phyloP scores from a whole-genome alignment of 2,329 filamentous ascomycete species.

The Cercospora sp. region DNA sequence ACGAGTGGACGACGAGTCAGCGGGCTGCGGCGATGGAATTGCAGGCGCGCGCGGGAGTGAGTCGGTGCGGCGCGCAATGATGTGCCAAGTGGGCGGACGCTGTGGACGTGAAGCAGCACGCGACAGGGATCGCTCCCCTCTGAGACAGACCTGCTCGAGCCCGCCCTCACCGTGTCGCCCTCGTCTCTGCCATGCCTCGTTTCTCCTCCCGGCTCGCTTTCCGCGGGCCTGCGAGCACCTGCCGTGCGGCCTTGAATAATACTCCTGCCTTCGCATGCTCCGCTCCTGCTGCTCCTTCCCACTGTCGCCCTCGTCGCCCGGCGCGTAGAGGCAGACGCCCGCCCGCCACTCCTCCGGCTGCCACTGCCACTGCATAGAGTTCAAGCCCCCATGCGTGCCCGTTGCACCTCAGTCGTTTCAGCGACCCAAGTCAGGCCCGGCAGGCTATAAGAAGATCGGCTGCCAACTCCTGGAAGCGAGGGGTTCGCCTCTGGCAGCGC shows the following conservation, averaged over 20 bases:
- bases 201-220: neutral
- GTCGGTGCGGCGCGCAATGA: neutral
- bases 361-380: neutral
- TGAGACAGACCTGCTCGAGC: neutral
- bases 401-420: slow-evolving; percentile 11
- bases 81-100: neutral
- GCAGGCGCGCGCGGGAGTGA: neutral
- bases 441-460: neutral
- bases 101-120: neutral
- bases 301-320: neutral
- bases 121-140: neutral
- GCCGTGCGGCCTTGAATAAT: neutral
- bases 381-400: slow-evolving; percentile 13
- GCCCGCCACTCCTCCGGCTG: neutral
- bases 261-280: neutral
- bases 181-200: neutral
- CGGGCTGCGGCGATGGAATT: neutral
- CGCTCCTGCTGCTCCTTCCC: neutral
- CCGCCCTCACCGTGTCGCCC: neutral
- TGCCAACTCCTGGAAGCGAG: slow-evolving; percentile 1
- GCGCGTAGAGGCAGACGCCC: neutral
- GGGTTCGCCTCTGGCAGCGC: neutral
- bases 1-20: neutral
- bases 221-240: neutral
- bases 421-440: slow-evolving; percentile 8